A percentile compares a stretch with the other conserved stretches of the same genome.
These are phyloP conservation scores for Rhazya stricta DNA, from an alignment of 257 asterid genomes.

Conservation along the genomic window DNA sequence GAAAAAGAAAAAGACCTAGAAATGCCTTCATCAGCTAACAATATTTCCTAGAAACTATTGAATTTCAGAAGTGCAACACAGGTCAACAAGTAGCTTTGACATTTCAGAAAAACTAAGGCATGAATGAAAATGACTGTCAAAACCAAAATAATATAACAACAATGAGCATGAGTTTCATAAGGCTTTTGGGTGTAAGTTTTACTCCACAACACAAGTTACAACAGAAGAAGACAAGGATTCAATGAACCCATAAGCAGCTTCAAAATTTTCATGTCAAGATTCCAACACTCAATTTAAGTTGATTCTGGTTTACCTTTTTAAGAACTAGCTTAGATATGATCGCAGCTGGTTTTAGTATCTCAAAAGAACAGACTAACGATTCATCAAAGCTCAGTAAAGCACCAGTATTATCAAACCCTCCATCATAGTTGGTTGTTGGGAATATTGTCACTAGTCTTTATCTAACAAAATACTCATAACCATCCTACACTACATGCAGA, in stretches of 20 bases:
- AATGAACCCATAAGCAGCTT: not conserved
- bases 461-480: slow-evolving; percentile 77
- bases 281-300: too few species aligned
- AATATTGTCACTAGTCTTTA: slow-evolving; percentile 62
- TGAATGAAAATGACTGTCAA: too few species aligned
- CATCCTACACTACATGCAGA: slow-evolving; percentile 77
- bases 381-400: slow-evolving; percentile 69
- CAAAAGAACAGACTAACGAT: slow-evolving; percentile 63
- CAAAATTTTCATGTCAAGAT: not conserved
- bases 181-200: not conserved
- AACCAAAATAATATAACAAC: not conserved
- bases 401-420: slow-evolving; percentile 76
- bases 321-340: slow-evolving; percentile 42
- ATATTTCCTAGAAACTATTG: too few species aligned
- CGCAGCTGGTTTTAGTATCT: slow-evolving; percentile 58
- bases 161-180: not conserved
- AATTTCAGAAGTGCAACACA: too few species aligned
- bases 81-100: too few species aligned
- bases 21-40: too few species aligned
- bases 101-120: too few species aligned
- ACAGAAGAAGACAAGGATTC: not conserved
- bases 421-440: slow-evolving; percentile 76
- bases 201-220: not conserved
- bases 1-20: too few species aligned
- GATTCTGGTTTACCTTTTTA: slow-evolving; percentile 46